Percentiles rank a stretch among this genome's conserved stretches.
phyloP scores from a whole-genome alignment of 345 rosid species.

The Hibiscus tridactylites region DNA sequence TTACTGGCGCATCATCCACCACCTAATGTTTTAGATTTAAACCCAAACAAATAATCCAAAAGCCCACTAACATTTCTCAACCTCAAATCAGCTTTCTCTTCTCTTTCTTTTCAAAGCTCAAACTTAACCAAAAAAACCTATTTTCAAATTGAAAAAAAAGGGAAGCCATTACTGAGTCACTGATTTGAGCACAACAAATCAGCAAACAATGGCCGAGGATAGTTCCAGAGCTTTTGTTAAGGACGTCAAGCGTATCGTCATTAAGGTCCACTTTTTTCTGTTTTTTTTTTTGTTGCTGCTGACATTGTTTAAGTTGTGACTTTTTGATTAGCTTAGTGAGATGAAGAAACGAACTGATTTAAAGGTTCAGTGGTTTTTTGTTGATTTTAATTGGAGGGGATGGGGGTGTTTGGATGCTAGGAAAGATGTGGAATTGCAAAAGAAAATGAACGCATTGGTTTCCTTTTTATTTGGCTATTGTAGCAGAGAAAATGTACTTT shows the following conservation, averaged over 20 bases:
- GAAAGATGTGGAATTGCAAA: background rate
- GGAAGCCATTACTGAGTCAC: background rate
- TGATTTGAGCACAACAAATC: background rate
- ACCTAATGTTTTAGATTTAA: background rate
- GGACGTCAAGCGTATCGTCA: conserved; percentile 83
- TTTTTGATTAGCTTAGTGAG: background rate
- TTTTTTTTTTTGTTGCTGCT: background rate
- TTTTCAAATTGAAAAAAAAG: background rate
- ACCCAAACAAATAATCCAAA: background rate
- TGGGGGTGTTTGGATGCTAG: background rate
- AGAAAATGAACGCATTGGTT: background rate
- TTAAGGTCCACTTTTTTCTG: conserved; percentile 43
- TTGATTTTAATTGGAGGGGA: background rate
- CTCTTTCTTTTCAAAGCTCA: background rate
- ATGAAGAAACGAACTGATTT: background rate
- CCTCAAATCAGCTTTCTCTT: background rate
- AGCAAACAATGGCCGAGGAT: conserved; percentile 32
- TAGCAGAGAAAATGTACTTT: background rate
- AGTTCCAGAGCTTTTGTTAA: conserved; percentile 58
- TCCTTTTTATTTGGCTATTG: background rate
- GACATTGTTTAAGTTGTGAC: background rate
- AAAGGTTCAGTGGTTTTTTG: background rate
- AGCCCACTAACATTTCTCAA: background rate
- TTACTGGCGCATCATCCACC: background rate
- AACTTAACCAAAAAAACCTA: background rate